A percentile compares a stretch with the other conserved stretches of the same genome.
These are phyloP conservation scores for Forsythia suspensa DNA, from an alignment of 257 asterid species.

Conservation along the genomic window DNA sequence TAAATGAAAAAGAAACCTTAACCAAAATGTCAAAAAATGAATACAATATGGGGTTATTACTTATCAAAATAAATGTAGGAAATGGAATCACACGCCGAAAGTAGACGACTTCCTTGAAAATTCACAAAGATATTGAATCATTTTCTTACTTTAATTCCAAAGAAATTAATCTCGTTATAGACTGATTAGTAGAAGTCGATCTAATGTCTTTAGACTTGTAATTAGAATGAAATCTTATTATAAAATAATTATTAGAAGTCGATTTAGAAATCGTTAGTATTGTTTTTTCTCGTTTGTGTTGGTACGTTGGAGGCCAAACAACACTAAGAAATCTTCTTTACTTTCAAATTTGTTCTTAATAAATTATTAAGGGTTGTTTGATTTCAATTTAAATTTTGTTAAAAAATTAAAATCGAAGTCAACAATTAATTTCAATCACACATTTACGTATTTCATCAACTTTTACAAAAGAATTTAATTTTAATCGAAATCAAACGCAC, in stretches of 20 bases:
- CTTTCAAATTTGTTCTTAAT: not conserved
- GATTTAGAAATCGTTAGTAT: not conserved
- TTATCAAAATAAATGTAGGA: not conserved
- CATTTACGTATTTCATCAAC: no score
- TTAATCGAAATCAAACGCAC: no score
- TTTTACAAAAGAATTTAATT: no score
- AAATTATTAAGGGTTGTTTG: no score
- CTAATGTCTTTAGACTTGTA: not conserved
- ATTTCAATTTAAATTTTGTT: no score
- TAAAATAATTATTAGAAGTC: not conserved
- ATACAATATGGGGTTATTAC: not conserved
- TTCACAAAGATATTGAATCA: not conserved
- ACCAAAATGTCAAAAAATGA: not conserved
- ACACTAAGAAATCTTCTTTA: not conserved
- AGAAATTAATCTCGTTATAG: not conserved
- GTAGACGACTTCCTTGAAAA: not conserved
- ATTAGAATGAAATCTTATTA: no score
- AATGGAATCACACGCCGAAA: not conserved
- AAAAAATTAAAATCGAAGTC: no score
- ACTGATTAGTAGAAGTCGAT: not conserved
- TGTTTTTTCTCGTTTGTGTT: no score
- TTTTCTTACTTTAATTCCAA: not conserved
- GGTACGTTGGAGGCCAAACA: not conserved
- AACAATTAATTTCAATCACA: no score
- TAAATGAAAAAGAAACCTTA: not conserved